Evolutionary conservation across 1,139 yeast genomes (phyloP).

Genomic region (Pichia sp.): DNA sequence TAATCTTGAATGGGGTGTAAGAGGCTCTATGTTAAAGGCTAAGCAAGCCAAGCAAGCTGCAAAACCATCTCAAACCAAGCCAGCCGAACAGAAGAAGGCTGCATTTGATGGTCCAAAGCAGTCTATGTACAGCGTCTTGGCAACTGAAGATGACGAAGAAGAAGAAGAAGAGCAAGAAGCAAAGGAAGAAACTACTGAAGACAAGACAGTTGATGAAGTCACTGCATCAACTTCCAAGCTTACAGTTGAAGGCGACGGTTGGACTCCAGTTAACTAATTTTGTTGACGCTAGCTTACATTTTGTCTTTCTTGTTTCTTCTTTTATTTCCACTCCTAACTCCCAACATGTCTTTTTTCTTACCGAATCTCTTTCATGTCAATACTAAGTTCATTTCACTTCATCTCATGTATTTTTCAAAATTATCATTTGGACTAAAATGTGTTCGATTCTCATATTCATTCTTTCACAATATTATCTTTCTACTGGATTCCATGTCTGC

Average conservation of each 20-base stretch:
- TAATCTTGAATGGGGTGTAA: constrained; percentile 38
- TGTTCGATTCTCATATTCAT: too few species aligned
- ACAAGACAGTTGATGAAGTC: constrained; percentile 28
- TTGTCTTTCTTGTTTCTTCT: too few species aligned
- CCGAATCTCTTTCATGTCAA: too few species aligned
- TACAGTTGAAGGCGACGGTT: constrained; percentile 36
- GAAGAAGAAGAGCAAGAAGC: constrained; percentile 26
- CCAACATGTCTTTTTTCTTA: too few species aligned
- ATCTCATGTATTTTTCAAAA: too few species aligned
- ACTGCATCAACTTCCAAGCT: constrained; percentile 38
- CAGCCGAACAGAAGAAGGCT: constrained; percentile 7
- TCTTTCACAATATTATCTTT: too few species aligned
- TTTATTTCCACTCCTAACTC: too few species aligned
- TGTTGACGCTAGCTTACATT: too few species aligned
- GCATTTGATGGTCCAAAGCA: constrained; percentile 26
- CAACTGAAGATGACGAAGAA: constrained; percentile 57
- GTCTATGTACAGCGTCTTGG: constrained; percentile 60
- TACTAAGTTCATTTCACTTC: too few species aligned
- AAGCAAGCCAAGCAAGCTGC: constrained; percentile 23
- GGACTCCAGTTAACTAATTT: constrained; percentile 40
- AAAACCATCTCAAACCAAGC: constrained; percentile 30
- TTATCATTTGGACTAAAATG: too few species aligned
- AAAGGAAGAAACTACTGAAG: background rate
- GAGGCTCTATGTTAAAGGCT: constrained; percentile 14
- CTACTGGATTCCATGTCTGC: too few species aligned